These are phyloP conservation scores for Malassezia equina DNA, from an alignment of 1,284 basidiomycete species.

Conservation along the genomic window DNA sequence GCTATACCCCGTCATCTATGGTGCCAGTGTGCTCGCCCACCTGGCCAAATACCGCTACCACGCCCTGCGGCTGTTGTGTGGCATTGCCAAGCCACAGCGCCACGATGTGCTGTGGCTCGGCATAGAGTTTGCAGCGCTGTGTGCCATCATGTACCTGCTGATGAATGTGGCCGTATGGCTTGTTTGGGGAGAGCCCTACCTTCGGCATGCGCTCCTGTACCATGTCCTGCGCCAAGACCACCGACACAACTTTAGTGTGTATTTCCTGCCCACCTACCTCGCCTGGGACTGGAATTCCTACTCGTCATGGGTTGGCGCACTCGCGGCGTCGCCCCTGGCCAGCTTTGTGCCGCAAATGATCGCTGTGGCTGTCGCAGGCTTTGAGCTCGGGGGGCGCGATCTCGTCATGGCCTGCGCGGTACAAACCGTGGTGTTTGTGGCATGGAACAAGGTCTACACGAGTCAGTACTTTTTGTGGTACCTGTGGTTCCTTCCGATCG, in stretches of 20 bases:
- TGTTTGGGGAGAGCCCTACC: conserved; percentile 71
- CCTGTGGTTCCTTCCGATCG: conserved; percentile 73
- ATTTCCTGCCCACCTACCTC: conserved; percentile 89
- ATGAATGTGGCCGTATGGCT: conserved; percentile 54
- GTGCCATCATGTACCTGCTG: conserved; percentile 60
- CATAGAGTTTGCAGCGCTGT: conserved; percentile 61
- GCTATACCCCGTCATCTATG: conserved; percentile 78
- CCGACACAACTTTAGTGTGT: conserved; percentile 94
- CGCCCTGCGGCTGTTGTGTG: conserved; percentile 10
- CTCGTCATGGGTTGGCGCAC: neutral
- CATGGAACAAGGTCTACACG: conserved; percentile 97
- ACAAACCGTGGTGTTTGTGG: conserved; percentile 79
- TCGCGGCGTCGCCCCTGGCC: conserved; percentile 23
- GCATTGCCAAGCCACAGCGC: conserved; percentile 1
- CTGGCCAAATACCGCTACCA: conserved; percentile 48
- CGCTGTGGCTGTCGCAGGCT: conserved; percentile 59
- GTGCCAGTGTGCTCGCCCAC: conserved; percentile 62
- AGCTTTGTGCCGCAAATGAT: conserved; percentile 60
- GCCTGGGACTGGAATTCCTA: conserved; percentile 17
- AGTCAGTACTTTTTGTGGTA: conserved; percentile 99
- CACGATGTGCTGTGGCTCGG: conserved; percentile 49
- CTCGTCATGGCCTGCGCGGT: conserved; percentile 78
- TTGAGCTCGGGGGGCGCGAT: conserved; percentile 57
- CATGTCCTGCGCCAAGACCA: conserved; percentile 84
- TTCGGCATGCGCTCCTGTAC: conserved; percentile 86